A percentile compares a stretch with the other conserved stretches of the same genome.
Evolutionary conservation across 1,284 basidiomycete species (phyloP).

Genomic region (Mycosarcoma mackinlayi): DNA sequence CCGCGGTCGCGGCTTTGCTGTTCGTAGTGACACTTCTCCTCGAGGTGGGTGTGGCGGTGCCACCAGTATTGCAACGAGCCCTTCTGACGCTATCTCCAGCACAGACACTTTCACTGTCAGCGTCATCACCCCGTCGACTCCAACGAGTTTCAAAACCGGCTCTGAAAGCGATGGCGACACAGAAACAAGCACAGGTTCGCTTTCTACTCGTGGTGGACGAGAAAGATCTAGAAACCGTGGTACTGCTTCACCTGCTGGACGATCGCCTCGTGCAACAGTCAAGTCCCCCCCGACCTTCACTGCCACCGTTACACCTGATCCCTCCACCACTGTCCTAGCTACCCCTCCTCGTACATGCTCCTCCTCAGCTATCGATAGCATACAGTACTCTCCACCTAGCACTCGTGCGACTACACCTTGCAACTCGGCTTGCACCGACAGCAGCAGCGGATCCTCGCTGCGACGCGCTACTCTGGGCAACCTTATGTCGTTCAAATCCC

Average conservation of each 20-base stretch:
- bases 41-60: not conserved
- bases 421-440: no score
- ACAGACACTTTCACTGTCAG: not conserved
- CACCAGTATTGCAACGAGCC: not conserved
- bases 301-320: not conserved
- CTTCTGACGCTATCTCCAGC: no score
- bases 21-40: not conserved
- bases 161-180: no score
- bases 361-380: not conserved
- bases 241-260: not conserved
- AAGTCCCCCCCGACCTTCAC: not conserved
- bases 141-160: not conserved
- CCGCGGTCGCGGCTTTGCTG: slow-evolving; percentile 6
- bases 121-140: not conserved
- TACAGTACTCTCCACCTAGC: no score
- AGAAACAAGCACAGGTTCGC: not conserved
- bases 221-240: not conserved
- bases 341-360: not conserved
- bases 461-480: no score
- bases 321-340: not conserved
- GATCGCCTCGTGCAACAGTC: slow-evolving; percentile 4
- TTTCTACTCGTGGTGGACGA: not conserved
- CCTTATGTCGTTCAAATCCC: no score
- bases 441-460: no score
- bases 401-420: not conserved